Evolutionary conservation across 805 yeast genomes (phyloP).

Genomic region (Torulaspora franciscae): DNA sequence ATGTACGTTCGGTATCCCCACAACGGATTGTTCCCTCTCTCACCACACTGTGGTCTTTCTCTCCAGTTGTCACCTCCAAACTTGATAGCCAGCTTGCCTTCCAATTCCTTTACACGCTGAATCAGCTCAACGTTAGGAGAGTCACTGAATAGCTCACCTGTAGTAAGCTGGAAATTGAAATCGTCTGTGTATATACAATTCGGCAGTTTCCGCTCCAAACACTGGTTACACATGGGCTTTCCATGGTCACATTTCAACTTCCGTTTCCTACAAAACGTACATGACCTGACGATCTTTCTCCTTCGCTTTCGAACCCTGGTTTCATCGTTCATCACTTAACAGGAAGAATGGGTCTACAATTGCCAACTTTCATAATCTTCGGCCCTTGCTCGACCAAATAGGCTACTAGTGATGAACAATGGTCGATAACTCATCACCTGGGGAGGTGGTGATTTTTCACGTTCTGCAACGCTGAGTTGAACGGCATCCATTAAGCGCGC

Average conservation of each 20-base stretch:
- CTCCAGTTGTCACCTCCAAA: neutral
- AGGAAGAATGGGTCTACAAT: too few relatives aligned
- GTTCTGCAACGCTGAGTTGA: neutral
- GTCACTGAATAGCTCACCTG: conserved; percentile 22
- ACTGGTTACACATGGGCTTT: conserved; percentile 41
- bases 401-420: neutral
- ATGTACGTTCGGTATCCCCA: conserved; percentile 13
- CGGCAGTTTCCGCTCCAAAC: conserved; percentile 35
- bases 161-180: conserved; percentile 19
- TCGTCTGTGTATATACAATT: conserved; percentile 27
- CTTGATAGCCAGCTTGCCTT: conserved; percentile 10
- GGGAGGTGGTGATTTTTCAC: neutral
- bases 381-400: neutral
- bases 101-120: conserved; percentile 19
- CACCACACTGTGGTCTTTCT: too few relatives aligned
- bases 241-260: conserved; percentile 61
- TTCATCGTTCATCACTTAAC: conserved; percentile 3
- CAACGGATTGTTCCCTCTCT: conserved; percentile 8
- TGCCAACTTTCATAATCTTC: too few relatives aligned
- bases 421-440: neutral
- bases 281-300: conserved; percentile 33
- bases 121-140: conserved; percentile 27
- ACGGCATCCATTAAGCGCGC: neutral
- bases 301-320: conserved; percentile 19
- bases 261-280: conserved; percentile 58